A percentile compares a stretch with the other conserved stretches of the same genome.
Conservation (phyloP, 2,329 filamentous ascomycete species). For the Thelonectria rubi region DNA sequence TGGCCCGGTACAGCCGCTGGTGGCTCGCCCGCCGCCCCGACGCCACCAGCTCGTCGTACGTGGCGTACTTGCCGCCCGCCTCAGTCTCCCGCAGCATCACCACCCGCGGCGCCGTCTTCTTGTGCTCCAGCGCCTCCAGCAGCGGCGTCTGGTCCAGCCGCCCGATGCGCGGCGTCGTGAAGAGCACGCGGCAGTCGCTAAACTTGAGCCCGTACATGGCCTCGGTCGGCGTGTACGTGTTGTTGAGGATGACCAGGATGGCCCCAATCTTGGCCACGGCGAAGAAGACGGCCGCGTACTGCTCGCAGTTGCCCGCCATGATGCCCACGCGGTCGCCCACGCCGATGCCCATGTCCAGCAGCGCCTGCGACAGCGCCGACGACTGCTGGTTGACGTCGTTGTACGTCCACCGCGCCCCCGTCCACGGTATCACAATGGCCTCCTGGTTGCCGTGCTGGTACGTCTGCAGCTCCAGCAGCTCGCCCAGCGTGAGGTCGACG, state of each 20-base stretch:
- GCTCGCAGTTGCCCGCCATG: slow-evolving; percentile 81
- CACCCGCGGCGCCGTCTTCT: slow-evolving; percentile 58
- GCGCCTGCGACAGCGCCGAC: slow-evolving; percentile 68
- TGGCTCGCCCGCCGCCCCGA: slow-evolving; percentile 59
- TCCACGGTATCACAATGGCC: slow-evolving; percentile 79
- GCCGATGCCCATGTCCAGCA: slow-evolving; percentile 72
- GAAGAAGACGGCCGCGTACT: slow-evolving; percentile 83
- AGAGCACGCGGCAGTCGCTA: slow-evolving; percentile 76
- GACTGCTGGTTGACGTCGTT: slow-evolving; percentile 70
- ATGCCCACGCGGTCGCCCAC: slow-evolving; percentile 77
- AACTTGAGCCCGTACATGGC: slow-evolving; percentile 76
- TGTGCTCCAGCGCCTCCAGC: slow-evolving; percentile 61
- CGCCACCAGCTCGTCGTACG: slow-evolving; percentile 67
- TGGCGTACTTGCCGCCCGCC: slow-evolving; percentile 60
- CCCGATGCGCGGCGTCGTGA: slow-evolving; percentile 76
- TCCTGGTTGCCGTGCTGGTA: slow-evolving; percentile 71
- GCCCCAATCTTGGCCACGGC: slow-evolving; percentile 73
- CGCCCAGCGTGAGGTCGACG: slow-evolving; percentile 75
- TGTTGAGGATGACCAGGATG: slow-evolving; percentile 81
- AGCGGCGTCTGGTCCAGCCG: slow-evolving; percentile 70
- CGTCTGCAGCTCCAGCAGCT: slow-evolving; percentile 76
- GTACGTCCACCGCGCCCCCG: slow-evolving; percentile 77
- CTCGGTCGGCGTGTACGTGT: slow-evolving; percentile 80
- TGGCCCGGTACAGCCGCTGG: slow-evolving; percentile 61
- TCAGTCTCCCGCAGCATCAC: slow-evolving; percentile 66